A percentile compares a stretch with the other conserved stretches of the same genome.
These are phyloP conservation scores for Quercus parvula DNA, from an alignment of 306 rosid species.

Conservation along the genomic window DNA sequence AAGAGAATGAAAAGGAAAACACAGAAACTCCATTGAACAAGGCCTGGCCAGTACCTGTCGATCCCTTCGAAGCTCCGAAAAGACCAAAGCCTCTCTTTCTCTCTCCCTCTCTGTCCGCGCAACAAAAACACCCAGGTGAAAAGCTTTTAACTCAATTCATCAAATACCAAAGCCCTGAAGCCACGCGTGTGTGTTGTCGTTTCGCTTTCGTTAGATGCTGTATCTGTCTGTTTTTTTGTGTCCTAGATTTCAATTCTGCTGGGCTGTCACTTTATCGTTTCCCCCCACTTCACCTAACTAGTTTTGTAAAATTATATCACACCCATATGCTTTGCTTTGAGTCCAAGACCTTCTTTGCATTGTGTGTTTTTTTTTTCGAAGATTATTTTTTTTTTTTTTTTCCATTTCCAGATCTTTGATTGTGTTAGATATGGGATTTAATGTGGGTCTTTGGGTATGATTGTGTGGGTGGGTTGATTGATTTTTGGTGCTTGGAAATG, in stretches of 20 bases:
- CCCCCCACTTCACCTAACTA: slow-evolving; percentile 47
- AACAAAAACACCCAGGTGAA: not conserved
- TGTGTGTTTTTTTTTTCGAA: slow-evolving; percentile 3
- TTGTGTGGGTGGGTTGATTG: slow-evolving; percentile 18
- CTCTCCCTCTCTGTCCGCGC: not conserved
- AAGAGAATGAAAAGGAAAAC: not conserved
- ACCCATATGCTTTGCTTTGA: slow-evolving; percentile 55
- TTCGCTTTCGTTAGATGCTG: slow-evolving; percentile 49
- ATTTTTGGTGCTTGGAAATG: slow-evolving; percentile 17
- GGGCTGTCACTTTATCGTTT: slow-evolving; percentile 50
- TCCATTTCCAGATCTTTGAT: not conserved
- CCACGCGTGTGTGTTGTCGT: slow-evolving; percentile 30
- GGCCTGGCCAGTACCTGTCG: slow-evolving; percentile 14
- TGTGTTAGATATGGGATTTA: slow-evolving; percentile 25
- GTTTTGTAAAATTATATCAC: slow-evolving; percentile 9
- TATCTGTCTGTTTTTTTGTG: not conserved
- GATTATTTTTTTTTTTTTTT: not conserved
- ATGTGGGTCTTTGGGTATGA: not conserved
- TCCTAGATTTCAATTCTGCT: slow-evolving; percentile 36
- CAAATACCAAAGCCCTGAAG: slow-evolving; percentile 24
- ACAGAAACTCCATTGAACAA: not conserved
- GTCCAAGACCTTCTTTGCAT: slow-evolving; percentile 56
- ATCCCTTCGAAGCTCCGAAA: slow-evolving; percentile 31
- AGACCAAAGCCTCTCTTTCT: slow-evolving; percentile 14
- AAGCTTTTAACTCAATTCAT: not conserved